phyloP scores from a whole-genome alignment of 192 early-diverging fungal genomes.

The Ambispora gerdemannii region DNA sequence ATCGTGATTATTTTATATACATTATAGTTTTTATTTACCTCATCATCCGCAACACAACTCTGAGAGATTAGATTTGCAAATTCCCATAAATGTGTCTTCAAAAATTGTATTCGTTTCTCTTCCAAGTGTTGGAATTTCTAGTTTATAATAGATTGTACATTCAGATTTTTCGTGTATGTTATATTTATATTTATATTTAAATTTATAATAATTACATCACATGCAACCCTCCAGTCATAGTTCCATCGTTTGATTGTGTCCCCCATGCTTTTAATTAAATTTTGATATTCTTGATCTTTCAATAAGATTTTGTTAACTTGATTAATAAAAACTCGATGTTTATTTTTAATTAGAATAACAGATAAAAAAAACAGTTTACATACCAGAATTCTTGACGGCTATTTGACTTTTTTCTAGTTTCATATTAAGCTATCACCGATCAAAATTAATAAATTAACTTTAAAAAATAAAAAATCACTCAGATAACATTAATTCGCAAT shows the following conservation, averaged over 20 bases:
- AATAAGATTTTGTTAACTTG: slow-evolving; percentile 22
- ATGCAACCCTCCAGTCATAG: slow-evolving; percentile 49
- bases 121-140: slow-evolving; percentile 65
- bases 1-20: not conserved
- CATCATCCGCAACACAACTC: slow-evolving; percentile 67
- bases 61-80: slow-evolving; percentile 74
- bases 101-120: slow-evolving; percentile 69
- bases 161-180: too few relatives aligned
- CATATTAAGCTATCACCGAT: slow-evolving; percentile 13
- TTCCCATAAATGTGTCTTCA: slow-evolving; percentile 62
- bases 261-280: slow-evolving; percentile 42
- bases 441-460: not conserved
- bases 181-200: too few relatives aligned
- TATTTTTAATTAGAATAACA: not conserved
- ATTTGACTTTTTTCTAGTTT: slow-evolving; percentile 47
- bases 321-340: slow-evolving; percentile 44
- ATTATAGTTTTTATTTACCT: slow-evolving; percentile 40
- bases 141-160: not conserved
- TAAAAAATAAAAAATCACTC: not conserved
- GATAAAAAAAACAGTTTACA: too few relatives aligned
- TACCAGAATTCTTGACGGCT: slow-evolving; percentile 40
- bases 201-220: slow-evolving; percentile 46
- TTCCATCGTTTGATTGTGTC: slow-evolving; percentile 53
- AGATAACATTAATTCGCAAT: not conserved
- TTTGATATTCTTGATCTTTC: slow-evolving; percentile 55